Evolutionary conservation across 2,329 filamentous ascomycete genomes (phyloP), one percentile per base, ranked within the genome.

Genomic region (Talaromyces sp.): DNA sequence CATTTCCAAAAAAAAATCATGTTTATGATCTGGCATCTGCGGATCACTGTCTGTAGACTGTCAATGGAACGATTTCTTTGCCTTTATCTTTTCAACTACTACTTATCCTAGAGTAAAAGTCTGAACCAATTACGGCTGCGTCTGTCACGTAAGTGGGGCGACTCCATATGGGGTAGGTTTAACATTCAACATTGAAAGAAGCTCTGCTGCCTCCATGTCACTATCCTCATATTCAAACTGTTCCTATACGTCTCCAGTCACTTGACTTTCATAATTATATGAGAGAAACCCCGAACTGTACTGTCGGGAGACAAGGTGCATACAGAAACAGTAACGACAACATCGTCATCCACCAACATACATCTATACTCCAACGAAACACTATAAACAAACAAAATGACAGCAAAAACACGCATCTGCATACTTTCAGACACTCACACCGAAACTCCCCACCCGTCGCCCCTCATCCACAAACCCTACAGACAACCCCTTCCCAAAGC

Each of bases 401-500:
- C 47, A 58, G 60, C 52, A 45, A 79, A 76, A 70, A 80, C 79
- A 39, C 78, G 79, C 67, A 69, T 81, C 66, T 75, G 73, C 68
- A 74, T 81, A 66, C 73, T 81, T 66, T 80, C 78, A 62, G 79
- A 81, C 69, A 81, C 79, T 1, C 79, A 81, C 69, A 77, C 71
- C 50, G 52, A 61, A 33, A 58, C 69, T 19, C 77, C 74, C 6
- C 65, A 67, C 57, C 69, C 71, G 13, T 43, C 72, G 8, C 54
- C 65, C 52, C 37, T 56, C 63, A 70, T 68, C 19, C 54, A 67
- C 37, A 67, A 70, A 60, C 68, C 77, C 56, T 80, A 76, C 71
- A 74, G 76, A 33, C 66, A 71, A 25, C 83, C 84, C 0, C 76
- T 86, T 9, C 84, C 84, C 4, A 69, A 73, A 57, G 80, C 81